Base-by-base conservation (phyloP, 768 basidiomycete species). In the Mrakia blollopis region DNA sequence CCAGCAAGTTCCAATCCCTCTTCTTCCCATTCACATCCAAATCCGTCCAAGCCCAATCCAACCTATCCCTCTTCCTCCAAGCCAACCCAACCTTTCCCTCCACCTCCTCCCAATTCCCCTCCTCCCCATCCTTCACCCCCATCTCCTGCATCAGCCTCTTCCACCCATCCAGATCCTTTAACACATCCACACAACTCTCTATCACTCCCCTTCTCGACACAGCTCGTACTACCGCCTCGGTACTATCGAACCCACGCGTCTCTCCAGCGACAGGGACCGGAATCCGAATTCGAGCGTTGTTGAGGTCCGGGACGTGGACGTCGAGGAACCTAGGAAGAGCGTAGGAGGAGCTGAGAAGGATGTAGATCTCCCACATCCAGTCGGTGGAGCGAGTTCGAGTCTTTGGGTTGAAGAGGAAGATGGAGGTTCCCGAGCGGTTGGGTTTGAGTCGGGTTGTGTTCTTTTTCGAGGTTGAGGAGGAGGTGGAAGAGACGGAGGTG, bases 371-470 rank as follows among this genome's bases (percentile, higher is more conserved):
- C 73, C 72, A 69, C 57, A 78, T 69, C 77, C 77, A 78, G 52
- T 78, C 77, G 68, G 73, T 50, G 39, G 77, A 68, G 16, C 77
- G 72, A 8, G 77, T 68, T 30, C 73, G 77, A 23, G 68, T 62
- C 69, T 78, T 78, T 41, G 37, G 39, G 50, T 74, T 74, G 57
- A 78, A 74, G 69, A 78, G 74, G 54, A 78, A 78, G 54, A 78
- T 74, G 28, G 62, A 68, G 7, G 77, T 78, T 21, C 77, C 73
- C 39, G 65, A 25, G 10, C 68, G 73, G 32, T 37, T 67, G 23
- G 13, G 14, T 32, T 74, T 37, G 63, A 44, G 62, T 25, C 32
- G 18, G 23, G 73, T 28, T 18, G 32, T 35, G 35, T 65, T 41
- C 21, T 28, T n/a, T 28, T 25, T 23, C 18, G 62, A 35, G 57